Evolutionary conservation across 2,329 filamentous ascomycete genomes (phyloP), one percentile per base, ranked within the genome.

Genomic region (Aaosphaeria pasadenensis): DNA sequence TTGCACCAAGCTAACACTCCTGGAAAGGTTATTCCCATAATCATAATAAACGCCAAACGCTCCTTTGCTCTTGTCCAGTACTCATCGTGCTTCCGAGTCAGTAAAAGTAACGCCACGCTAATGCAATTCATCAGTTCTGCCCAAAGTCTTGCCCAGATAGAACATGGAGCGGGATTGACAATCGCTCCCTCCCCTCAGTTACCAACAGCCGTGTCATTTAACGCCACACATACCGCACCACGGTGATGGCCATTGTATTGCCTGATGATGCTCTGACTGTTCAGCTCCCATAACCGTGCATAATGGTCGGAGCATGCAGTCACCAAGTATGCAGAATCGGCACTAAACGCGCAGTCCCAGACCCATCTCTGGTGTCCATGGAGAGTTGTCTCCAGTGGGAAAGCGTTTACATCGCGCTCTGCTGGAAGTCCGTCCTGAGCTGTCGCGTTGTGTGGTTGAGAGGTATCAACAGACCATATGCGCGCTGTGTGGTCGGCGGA

Each of bases 181-280:
- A 24, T 24, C 17, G 3, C 17, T 24, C 17, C 17, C 17, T 24
- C 17, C 17, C 17, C 17, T 54, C 39, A 70, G 46, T 65, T 66
- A 7, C 66, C 66, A n/a, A 72, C 63, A 5, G 70, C 70, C 9
- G 70, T 73, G 44, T 96, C 91, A 68, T 96, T 96, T 55, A 96
- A 76, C 11, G 91, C 91, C 35, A 96, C 91, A 64, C 91, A 96
- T 0, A 96, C 90, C 4, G 91, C 89, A 39, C 91, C 91, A 33
- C 91, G 81, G 67, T 96, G 91, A 66, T 96, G 91, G 5, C 91
- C 91, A 66, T 95, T 96, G 69, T 96, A 96, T 75, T 96, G 91
- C 42, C 91, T 81, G 60, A 96, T 96, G 56, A 96, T 91, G 62
- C 86, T 86, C 70, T 95, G 90, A 57, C 86, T 91, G 54, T 80